A percentile compares a stretch with the other conserved stretches of the same genome.
These are phyloP conservation scores for Fusarium avenaceum DNA, from an alignment of 2,329 filamentous ascomycete genomes.

Conservation along the genomic window DNA sequence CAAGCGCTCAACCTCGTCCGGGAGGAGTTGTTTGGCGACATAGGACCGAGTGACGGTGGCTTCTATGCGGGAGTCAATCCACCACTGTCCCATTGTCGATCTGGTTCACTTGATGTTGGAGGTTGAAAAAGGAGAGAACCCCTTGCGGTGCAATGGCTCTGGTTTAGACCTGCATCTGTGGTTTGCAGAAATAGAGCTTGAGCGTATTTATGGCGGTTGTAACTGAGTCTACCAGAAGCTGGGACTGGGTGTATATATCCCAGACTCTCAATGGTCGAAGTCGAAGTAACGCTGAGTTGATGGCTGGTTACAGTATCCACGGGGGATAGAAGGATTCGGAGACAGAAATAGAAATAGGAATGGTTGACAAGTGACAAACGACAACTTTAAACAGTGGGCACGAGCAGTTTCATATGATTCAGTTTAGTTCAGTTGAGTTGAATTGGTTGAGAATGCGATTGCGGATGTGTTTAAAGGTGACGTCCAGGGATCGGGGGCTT, in stretches of 20 bases:
- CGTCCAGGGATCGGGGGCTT: constrained; percentile 37
- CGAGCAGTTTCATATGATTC: constrained; percentile 46
- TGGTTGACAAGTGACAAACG: constrained; percentile 7
- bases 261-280: constrained; percentile 1
- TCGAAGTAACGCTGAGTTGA: neutral
- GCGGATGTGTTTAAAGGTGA: constrained; percentile 18
- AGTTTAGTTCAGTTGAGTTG: constrained; percentile 28
- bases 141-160: constrained; percentile 29
- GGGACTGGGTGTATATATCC: constrained; percentile 8
- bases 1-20: constrained; percentile 73
- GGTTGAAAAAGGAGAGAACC: constrained; percentile 24
- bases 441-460: constrained; percentile 1
- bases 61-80: constrained; percentile 78
- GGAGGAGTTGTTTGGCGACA: constrained; percentile 73
- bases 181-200: constrained; percentile 19
- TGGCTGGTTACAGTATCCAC: constrained; percentile 21
- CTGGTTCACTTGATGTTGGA: constrained; percentile 19
- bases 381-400: constrained; percentile 33
- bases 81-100: constrained; percentile 68
- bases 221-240: constrained; percentile 21
- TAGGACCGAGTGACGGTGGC: constrained; percentile 77
- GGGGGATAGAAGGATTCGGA: constrained; percentile 20
- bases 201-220: constrained; percentile 17
- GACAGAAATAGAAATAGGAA: constrained; percentile 4
- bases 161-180: constrained; percentile 42